phyloP scores from a whole-genome alignment of 345 rosid genomes.

The Passiflora organensis region DNA sequence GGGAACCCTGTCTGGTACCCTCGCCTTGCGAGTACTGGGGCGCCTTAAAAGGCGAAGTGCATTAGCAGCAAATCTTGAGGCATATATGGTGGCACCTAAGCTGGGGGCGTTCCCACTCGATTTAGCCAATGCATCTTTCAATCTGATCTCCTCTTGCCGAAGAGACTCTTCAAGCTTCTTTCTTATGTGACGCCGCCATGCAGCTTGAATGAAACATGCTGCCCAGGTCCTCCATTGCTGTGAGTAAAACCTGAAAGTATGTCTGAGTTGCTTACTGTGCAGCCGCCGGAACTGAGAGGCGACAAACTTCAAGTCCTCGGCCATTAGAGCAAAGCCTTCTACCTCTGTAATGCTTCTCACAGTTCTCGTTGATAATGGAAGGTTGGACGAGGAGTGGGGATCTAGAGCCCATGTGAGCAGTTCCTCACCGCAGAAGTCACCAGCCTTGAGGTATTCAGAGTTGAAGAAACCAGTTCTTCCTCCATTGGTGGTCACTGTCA shows the following conservation, averaged over 20 bases:
- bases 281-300: neutral
- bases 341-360: neutral
- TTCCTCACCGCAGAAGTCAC: slow-evolving; percentile 92
- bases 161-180: neutral
- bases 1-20: too few relatives aligned
- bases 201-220: neutral
- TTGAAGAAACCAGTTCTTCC: slow-evolving; percentile 83
- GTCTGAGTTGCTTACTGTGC: neutral
- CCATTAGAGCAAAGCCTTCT: slow-evolving; percentile 6
- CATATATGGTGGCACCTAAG: too few relatives aligned
- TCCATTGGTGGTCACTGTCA: slow-evolving; percentile 65
- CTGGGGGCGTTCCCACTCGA: too few relatives aligned
- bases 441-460: slow-evolving; percentile 64
- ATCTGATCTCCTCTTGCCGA: too few relatives aligned
- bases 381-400: slow-evolving; percentile 6
- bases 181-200: neutral
- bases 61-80: too few relatives aligned
- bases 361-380: slow-evolving; percentile 4
- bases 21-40: too few relatives aligned
- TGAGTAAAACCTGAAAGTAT: neutral
- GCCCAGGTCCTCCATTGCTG: neutral
- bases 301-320: slow-evolving; percentile 6
- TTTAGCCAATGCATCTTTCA: too few relatives aligned
- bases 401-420: slow-evolving; percentile 92
- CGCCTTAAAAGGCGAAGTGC: too few relatives aligned